These are phyloP conservation scores for Triticum aestivum DNA, from an alignment of 176 grass and related monocot species.

Conservation along the genomic window IWGSC_CS_RefSeq_v2.1 NC_057799.1:300919624-300920123, in stretches of 20 bases:
- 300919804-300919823: constrained; percentile 81
- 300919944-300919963: constrained; percentile 75
- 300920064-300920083: constrained; percentile 96
- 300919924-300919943: constrained; percentile 26
- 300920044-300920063: constrained; percentile 87
- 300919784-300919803: constrained; percentile 94
- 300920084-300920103: constrained; percentile 99
- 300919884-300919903: constrained; percentile 11
- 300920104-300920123: constrained; percentile 97
- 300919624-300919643: constrained; percentile 89
- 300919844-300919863: constrained; percentile 81
- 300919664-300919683: constrained; percentile 53
- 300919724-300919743: constrained; percentile 62
- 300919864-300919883: constrained; percentile 95
- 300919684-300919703: constrained; percentile 41
- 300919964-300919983: constrained; percentile 93
- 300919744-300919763: constrained; percentile 96
- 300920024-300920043: constrained; percentile 79
- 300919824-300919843: constrained; percentile 85
- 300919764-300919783: constrained; percentile 99
- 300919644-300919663: constrained; percentile 69
- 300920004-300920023: constrained; percentile 55
- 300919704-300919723: constrained; percentile 48
- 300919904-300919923: not conserved
- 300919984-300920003: constrained; percentile 78